Base-by-base conservation (phyloP, 2,329 filamentous ascomycete genomes). In the Colletotrichum ledebouriae region DNA sequence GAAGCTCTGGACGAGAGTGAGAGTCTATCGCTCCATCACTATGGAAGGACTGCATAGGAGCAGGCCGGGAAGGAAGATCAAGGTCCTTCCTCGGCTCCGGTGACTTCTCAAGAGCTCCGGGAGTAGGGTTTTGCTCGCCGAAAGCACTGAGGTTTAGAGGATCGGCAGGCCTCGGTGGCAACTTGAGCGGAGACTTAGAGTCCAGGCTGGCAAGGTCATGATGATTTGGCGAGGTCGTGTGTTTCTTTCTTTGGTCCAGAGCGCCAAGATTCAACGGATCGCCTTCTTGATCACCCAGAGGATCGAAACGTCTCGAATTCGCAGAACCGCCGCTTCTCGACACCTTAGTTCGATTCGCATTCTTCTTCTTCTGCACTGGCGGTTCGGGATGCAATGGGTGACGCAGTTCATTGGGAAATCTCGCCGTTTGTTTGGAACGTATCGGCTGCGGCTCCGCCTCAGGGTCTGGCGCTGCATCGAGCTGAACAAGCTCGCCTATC, bases 401-500 rank as follows among this genome's bases (percentile, higher is more conserved):
- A 17, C 60, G 60, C 56, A 71, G 53, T n/a, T 73, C 72, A 6
- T 61, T 52, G 4, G 58, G 50, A 4, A 69, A 69, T 15, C 67
- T 67, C 4, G 67, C 63, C 10, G 44, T 53, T 11, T 67, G 49
- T 50, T 59, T 70, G 9, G 72, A 70, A n/a, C 71, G 63, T 7
- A 74, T 70, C 3, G 71, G 70, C 44, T 71, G 66, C 10, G 67
- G 61, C 17, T 67, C 63, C 9, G 68, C 39, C 20, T 55, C 46
- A 1, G 59, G 58, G 22, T 59, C 59, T 4, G 68, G 68, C 6
- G 72, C 69, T 4, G 82, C 80, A 55, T 81, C 83, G 63, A 86
- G 72, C 42, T 81, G 79, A 60, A 87, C 81, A 10, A 86, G 72
- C 13, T 67, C 78, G 11, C 78, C 79, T 7, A 73, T 74, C 67